A percentile compares a stretch with the other conserved stretches of the same genome.
Conservation (phyloP, 2,329 filamentous ascomycete species). For the Nigrospora oryzae region DNA sequence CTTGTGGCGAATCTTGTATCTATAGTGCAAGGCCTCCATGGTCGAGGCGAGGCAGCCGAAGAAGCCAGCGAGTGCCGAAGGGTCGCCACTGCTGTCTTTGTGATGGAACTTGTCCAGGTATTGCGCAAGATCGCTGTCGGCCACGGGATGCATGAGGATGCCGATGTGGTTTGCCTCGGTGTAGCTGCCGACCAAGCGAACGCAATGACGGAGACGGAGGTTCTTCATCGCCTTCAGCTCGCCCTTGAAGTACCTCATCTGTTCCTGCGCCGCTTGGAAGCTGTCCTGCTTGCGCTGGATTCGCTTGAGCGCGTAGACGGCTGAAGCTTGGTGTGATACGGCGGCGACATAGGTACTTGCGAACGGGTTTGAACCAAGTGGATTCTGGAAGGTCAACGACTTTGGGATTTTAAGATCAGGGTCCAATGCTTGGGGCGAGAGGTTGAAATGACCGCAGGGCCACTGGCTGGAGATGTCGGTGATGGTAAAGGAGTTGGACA, state of each 20-base stretch:
- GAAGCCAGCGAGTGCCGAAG: conserved; percentile 5
- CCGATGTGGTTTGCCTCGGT: background rate
- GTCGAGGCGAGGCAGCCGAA: conserved; percentile 14
- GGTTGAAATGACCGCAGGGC: too few species aligned
- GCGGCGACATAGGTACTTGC: too few species aligned
- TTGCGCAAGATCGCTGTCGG: background rate
- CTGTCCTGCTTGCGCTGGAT: background rate
- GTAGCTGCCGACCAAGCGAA: background rate
- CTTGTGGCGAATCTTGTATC: conserved; percentile 13
- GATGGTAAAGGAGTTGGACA: too few species aligned
- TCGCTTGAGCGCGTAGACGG: background rate
- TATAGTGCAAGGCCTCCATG: background rate
- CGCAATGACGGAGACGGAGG: background rate
- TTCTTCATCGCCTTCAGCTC: background rate
- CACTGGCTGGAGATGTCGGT: too few species aligned
- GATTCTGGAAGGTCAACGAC: too few species aligned
- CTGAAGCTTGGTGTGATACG: too few species aligned
- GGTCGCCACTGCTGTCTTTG: background rate
- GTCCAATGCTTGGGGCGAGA: too few species aligned
- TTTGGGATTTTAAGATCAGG: too few species aligned
- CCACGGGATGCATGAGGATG: background rate
- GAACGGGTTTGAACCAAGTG: too few species aligned
- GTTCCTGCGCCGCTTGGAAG: background rate
- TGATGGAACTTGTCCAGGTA: background rate
- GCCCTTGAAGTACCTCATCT: background rate